Conservation (phyloP, 768 basidiomycete species). For the Amanita phalloides region DNA sequence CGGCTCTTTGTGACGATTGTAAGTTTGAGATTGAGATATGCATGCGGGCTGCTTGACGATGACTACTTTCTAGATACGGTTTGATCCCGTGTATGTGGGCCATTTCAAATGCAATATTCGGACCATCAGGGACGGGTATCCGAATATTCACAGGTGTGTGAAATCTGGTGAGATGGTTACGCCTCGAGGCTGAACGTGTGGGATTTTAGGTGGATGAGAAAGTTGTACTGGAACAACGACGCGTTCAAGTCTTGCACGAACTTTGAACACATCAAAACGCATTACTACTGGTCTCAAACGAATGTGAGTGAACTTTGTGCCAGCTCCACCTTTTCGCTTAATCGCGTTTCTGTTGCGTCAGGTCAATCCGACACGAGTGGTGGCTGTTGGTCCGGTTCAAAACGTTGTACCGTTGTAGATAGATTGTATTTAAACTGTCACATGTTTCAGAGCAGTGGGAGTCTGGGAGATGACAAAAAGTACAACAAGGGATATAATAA, state of each 20-base stretch:
- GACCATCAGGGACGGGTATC: slow-evolving; percentile 80
- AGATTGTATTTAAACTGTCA: not conserved
- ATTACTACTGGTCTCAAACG: slow-evolving; percentile 59
- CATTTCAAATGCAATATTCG: slow-evolving; percentile 94
- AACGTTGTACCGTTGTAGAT: slow-evolving; percentile 49
- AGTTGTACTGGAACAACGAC: slow-evolving; percentile 83
- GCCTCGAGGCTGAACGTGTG: not conserved
- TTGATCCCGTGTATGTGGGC: slow-evolving; percentile 82
- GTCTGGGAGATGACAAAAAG: too few relatives aligned
- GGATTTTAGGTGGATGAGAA: slow-evolving; percentile 58
- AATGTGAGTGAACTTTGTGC: slow-evolving; percentile 16
- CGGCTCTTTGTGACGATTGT: slow-evolving; percentile 93
- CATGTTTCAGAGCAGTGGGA: not conserved
- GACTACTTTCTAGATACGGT: slow-evolving; percentile 48
- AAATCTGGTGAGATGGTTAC: not conserved
- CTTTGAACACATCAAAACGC: slow-evolving; percentile 81
- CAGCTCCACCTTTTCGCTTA: not conserved
- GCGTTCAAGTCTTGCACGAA: slow-evolving; percentile 85
- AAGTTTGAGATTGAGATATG: slow-evolving; percentile 16
- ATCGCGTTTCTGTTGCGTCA: slow-evolving; percentile 15
- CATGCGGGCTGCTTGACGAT: not conserved
- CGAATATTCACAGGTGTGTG: slow-evolving; percentile 59
- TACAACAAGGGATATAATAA: not conserved
- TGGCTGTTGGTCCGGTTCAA: slow-evolving; percentile 67
- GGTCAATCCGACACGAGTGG: slow-evolving; percentile 73